Evolutionary conservation across 208 protist species (phyloP).

Genomic region (Leishmania aethiopica): DNA sequence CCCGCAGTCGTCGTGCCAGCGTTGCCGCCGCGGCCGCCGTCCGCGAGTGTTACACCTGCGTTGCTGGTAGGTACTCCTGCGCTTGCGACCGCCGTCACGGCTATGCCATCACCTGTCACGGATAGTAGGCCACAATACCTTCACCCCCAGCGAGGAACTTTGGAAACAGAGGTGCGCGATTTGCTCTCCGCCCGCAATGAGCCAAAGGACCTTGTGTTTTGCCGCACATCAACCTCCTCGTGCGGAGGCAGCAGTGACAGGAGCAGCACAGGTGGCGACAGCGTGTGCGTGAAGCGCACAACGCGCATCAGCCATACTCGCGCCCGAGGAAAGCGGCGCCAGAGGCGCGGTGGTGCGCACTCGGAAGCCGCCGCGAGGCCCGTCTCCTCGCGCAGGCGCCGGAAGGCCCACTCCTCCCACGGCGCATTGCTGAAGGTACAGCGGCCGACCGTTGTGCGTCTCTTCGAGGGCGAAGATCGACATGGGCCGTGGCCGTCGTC

Average conservation of each 20-base stretch:
- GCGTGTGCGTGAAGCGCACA: constrained; percentile 8
- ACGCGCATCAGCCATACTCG: not conserved
- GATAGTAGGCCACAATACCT: not conserved
- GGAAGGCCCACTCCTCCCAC: too few species aligned
- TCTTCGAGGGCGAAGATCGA: constrained; percentile 14
- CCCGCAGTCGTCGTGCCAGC: not conserved
- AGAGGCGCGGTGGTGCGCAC: not conserved
- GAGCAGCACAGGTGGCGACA: not conserved
- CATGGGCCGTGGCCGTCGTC: not conserved
- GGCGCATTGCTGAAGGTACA: not conserved
- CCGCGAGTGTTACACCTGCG: not conserved
- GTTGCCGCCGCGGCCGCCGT: not conserved
- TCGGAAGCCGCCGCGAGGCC: not conserved
- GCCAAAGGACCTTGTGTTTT: not conserved
- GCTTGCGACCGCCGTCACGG: not conserved
- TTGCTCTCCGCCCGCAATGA: constrained; percentile 2
- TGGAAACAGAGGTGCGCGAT: not conserved
- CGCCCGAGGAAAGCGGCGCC: not conserved
- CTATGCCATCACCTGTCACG: not conserved
- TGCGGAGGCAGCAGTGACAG: not conserved
- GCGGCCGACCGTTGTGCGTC: not conserved
- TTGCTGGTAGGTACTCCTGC: not conserved
- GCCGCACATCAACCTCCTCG: not conserved
- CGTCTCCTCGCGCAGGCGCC: not conserved
- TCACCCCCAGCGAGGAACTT: not conserved